Conservation (phyloP, 2,329 filamentous ascomycete species). For the Apiospora hydei region DNA sequence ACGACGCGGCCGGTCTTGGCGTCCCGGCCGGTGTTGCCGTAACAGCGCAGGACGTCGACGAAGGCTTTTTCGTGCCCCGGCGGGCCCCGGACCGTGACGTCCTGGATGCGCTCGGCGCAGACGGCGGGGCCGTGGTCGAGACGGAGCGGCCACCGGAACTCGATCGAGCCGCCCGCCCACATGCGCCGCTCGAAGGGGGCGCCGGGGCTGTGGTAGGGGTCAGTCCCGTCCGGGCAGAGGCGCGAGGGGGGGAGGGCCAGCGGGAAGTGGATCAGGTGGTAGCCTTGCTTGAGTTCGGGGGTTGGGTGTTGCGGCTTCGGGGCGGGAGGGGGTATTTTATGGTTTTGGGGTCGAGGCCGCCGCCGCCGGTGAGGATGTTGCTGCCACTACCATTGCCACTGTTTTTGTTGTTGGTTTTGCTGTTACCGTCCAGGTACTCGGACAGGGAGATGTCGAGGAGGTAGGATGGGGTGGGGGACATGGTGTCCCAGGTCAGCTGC, state of each 20-base stretch:
- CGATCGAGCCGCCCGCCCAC: constrained; percentile 84
- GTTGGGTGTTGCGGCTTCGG: background rate
- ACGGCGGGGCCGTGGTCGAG: constrained; percentile 49
- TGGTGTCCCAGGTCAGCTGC: constrained; percentile 35
- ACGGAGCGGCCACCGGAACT: constrained; percentile 53
- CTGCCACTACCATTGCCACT: background rate
- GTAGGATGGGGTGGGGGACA: constrained; percentile 68
- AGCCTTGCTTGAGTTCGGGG: constrained; percentile 27
- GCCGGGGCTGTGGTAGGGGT: constrained; percentile 79
- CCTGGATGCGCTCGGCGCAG: constrained; percentile 56
- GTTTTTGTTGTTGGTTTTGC: background rate
- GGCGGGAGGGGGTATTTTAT: constrained; percentile 29
- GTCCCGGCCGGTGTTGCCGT: constrained; percentile 38
- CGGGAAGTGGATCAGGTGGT: constrained; percentile 91
- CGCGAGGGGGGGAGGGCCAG: constrained; percentile 65
- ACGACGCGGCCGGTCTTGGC: too few relatives aligned
- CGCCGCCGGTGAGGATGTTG: constrained; percentile 29
- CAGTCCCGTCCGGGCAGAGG: constrained; percentile 84
- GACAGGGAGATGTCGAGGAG: constrained; percentile 70
- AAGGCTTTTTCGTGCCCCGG: constrained; percentile 54
- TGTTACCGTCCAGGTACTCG: constrained; percentile 54
- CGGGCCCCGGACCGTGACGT: constrained; percentile 45
- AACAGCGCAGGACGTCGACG: constrained; percentile 58
- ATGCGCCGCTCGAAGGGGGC: constrained; percentile 76
- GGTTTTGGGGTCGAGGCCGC: background rate